These are phyloP conservation scores for Simplicillium sp. DNA, from an alignment of 2,329 filamentous ascomycete species.

Conservation along the genomic window DNA sequence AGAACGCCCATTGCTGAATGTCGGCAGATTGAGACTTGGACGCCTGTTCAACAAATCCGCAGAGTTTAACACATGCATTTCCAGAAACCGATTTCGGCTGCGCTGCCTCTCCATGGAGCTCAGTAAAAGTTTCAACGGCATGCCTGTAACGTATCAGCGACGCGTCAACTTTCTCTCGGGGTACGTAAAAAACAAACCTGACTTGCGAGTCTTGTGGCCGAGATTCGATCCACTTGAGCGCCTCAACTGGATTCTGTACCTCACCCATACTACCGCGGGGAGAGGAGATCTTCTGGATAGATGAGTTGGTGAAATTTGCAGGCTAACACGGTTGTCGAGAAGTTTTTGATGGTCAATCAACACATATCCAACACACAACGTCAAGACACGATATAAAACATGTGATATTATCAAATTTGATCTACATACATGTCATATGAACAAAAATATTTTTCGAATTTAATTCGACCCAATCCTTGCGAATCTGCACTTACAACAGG, in stretches of 20 bases:
- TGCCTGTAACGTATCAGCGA: conserved; percentile 1
- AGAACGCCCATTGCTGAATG: conserved; percentile 42
- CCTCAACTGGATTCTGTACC: conserved; percentile 19
- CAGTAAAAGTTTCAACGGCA: conserved; percentile 34
- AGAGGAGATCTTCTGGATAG: conserved; percentile 13
- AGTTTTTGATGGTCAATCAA: no score
- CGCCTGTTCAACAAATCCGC: conserved; percentile 52
- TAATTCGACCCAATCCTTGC: no score
- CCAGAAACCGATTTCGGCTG: conserved; percentile 46
- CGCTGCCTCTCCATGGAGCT: conserved; percentile 37
- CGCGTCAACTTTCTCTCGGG: no score
- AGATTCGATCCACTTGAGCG: conserved; percentile 33
- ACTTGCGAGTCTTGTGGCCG: conserved; percentile 22
- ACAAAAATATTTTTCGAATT: no score
- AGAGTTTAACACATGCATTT: conserved; percentile 47
- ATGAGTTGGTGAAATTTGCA: conserved; percentile 12
- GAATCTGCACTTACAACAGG: not conserved
- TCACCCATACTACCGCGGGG: conserved; percentile 3
- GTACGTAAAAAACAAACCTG: conserved; percentile 19
- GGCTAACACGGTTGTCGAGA: no score
- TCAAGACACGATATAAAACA: no score
- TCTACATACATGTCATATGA: no score
- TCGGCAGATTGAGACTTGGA: conserved; percentile 35
- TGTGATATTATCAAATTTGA: no score
- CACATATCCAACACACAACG: no score